phyloP scores from a whole-genome alignment of 2,329 filamentous ascomycete species.

The Coniochaeta hoffmannii region DNA sequence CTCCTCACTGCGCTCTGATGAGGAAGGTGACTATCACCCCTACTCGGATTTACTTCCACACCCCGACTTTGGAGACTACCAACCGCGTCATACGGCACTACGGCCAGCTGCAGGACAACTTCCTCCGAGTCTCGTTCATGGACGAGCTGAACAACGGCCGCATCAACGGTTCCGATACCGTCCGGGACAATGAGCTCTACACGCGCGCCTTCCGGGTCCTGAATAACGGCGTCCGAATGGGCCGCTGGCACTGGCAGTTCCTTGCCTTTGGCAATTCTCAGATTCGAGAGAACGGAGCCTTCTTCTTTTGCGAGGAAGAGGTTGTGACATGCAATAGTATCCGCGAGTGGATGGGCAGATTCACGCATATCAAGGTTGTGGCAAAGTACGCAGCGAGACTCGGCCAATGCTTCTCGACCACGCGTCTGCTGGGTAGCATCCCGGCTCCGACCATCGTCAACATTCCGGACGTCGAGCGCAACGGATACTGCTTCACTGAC shows the following conservation, averaged over 20 bases:
- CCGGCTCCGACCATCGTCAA: slow-evolving; percentile 49
- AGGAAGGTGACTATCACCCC: slow-evolving; percentile 78
- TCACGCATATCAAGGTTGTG: slow-evolving; percentile 72
- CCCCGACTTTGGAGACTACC: slow-evolving; percentile 75
- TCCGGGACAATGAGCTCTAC: slow-evolving; percentile 63
- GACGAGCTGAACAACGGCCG: slow-evolving; percentile 64
- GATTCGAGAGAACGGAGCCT: slow-evolving; percentile 83
- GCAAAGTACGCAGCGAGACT: slow-evolving; percentile 85
- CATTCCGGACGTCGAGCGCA: slow-evolving; percentile 64
- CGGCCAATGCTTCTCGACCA: slow-evolving; percentile 95
- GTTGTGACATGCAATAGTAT: slow-evolving; percentile 67
- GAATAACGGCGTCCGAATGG: slow-evolving; percentile 72
- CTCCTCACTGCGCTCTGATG: slow-evolving; percentile 66
- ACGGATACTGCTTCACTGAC: slow-evolving; percentile 74
- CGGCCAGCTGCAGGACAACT: slow-evolving; percentile 62
- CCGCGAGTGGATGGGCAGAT: slow-evolving; percentile 78
- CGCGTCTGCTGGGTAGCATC: slow-evolving; percentile 61
- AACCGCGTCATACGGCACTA: slow-evolving; percentile 80
- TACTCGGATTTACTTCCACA: slow-evolving; percentile 70
- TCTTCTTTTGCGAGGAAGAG: slow-evolving; percentile 70
- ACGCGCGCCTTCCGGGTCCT: slow-evolving; percentile 65
- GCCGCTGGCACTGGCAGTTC: slow-evolving; percentile 77
- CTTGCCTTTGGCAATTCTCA: slow-evolving; percentile 95
- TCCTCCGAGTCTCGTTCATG: slow-evolving; percentile 82
- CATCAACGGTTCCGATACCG: slow-evolving; percentile 47